Conservation (phyloP, 306 rosid genomes). For the Bauhinia variegata region DNA sequence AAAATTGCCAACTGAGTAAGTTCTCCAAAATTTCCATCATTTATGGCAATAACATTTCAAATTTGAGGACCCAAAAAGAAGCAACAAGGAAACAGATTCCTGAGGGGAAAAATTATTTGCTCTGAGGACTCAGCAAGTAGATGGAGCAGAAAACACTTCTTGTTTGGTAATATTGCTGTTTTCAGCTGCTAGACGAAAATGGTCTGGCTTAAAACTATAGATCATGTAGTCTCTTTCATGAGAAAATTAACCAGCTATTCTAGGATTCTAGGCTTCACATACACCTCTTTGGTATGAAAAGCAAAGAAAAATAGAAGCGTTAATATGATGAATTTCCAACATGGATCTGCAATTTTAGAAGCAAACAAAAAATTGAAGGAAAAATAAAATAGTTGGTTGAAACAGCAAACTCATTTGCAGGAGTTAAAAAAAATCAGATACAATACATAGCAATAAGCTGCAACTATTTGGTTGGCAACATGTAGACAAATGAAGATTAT, state of each 20-base stretch:
- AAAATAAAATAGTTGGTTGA: not conserved
- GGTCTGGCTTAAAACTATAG: not conserved
- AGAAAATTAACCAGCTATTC: not conserved
- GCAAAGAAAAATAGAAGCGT: not conserved
- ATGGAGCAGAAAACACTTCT: constrained; percentile 19
- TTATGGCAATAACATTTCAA: constrained; percentile 23
- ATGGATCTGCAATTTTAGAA: not conserved
- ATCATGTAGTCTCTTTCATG: not conserved
- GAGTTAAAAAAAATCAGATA: constrained; percentile 14
- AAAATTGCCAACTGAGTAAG: constrained; percentile 26
- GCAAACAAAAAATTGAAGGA: not conserved
- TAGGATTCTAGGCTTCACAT: constrained; percentile 15
- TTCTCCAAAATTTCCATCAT: constrained; percentile 27
- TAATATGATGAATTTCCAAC: not conserved
- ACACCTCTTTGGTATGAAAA: constrained; percentile 3
- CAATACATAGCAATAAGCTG: not conserved
- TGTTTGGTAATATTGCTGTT: constrained; percentile 9
- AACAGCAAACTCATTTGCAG: constrained; percentile 9
- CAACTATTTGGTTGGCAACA: constrained; percentile 6
- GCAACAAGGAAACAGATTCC: constrained; percentile 21
- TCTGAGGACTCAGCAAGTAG: constrained; percentile 7
- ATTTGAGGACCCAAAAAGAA: constrained; percentile 18
- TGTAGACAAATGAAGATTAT: not conserved
- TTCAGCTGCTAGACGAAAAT: constrained; percentile 2
- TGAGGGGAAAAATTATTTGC: constrained; percentile 5